phyloP scores from a whole-genome alignment of 441 rosid species.

The Iberis amara region DNA sequence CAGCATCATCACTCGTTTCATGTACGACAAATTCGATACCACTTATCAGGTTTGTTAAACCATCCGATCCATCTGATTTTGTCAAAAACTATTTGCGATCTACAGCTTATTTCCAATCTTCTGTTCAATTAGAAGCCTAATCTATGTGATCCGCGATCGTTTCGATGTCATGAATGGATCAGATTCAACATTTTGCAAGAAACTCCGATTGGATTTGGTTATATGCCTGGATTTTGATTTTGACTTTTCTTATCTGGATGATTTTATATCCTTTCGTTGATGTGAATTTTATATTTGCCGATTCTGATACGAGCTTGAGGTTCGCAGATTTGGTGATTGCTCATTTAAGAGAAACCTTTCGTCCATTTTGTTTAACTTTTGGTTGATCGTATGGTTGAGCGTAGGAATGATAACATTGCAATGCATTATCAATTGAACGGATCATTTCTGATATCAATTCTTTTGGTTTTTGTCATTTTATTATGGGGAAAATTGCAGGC shows the following conservation, averaged over 20 bases:
- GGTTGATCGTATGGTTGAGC: too few species aligned
- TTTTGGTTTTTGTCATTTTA: neutral
- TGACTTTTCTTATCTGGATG: too few species aligned
- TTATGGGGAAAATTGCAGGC: constrained; percentile 36
- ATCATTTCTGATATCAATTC: neutral
- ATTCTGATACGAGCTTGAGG: too few species aligned
- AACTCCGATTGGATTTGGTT: constrained; percentile 2
- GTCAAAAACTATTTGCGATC: too few species aligned
- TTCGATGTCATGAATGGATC: constrained; percentile 17
- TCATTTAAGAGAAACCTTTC: too few species aligned
- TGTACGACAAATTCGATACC: constrained; percentile 74
- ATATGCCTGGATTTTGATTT: neutral
- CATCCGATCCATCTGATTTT: neutral
- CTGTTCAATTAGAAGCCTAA: neutral
- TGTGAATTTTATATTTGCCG: too few species aligned
- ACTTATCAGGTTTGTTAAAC: constrained; percentile 47
- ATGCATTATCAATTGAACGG: neutral
- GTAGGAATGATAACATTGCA: too few species aligned
- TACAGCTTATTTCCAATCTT: neutral
- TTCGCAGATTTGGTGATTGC: too few species aligned
- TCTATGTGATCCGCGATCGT: constrained; percentile 9
- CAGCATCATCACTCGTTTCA: constrained; percentile 74
- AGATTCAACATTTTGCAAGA: neutral
- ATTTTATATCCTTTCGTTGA: too few species aligned
- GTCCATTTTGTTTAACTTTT: too few species aligned